phyloP scores from a whole-genome alignment of 2,329 filamentous ascomycete species.

The Cordyceps sp. region DNA sequence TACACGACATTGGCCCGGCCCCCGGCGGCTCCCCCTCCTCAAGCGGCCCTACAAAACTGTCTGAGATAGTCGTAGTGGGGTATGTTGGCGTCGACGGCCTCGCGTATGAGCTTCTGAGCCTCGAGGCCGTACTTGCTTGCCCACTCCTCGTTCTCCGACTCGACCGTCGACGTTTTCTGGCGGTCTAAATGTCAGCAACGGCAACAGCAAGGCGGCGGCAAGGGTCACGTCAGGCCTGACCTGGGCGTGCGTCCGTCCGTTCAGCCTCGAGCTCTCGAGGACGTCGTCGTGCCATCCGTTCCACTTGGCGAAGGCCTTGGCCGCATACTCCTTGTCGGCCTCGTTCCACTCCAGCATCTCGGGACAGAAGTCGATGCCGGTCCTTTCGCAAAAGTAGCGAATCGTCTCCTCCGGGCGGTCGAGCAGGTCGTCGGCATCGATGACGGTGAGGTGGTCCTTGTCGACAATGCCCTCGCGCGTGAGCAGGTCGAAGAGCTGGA shows the following conservation, averaged over 20 bases:
- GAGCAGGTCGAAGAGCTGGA: constrained; percentile 75
- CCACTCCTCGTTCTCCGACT: constrained; percentile 58
- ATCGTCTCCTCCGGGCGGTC: constrained; percentile 67
- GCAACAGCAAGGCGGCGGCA: background rate
- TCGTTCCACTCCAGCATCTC: constrained; percentile 77
- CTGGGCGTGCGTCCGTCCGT: constrained; percentile 47
- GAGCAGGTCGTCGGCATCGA: constrained; percentile 89
- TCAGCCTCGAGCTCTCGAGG: constrained; percentile 63
- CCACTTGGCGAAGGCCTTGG: constrained; percentile 85
- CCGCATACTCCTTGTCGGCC: constrained; percentile 55
- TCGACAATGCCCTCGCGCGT: constrained; percentile 53
- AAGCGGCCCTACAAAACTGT: constrained; percentile 52
- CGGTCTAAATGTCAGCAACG: too few species aligned
- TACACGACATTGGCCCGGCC: background rate
- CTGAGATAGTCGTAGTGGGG: constrained; percentile 69
- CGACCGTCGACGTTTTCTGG: constrained; percentile 45
- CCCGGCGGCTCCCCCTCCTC: background rate
- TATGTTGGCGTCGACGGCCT: constrained; percentile 55
- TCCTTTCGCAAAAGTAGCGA: constrained; percentile 63
- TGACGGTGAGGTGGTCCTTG: constrained; percentile 58
- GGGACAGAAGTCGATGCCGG: constrained; percentile 58
- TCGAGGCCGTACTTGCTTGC: constrained; percentile 56
- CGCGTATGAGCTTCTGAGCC: constrained; percentile 50
- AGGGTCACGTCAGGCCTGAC: constrained; percentile 21
- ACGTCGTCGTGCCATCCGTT: constrained; percentile 93